Base-by-base conservation (phyloP, 176 grass and related monocot species). In the Leersia perrieri region DNA sequence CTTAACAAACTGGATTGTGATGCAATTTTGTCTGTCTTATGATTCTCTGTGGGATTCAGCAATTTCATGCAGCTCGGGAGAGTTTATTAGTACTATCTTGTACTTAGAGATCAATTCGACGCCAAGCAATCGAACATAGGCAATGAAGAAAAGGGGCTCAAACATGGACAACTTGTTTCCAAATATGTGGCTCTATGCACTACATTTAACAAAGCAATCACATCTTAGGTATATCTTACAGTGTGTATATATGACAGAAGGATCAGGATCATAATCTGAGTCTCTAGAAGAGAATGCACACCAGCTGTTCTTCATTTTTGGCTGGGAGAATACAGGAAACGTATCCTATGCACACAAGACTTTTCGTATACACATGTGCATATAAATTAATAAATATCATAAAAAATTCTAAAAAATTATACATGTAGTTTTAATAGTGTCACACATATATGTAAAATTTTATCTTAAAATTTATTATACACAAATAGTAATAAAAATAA, bases 241-340 rank as follows among this genome's bases (percentile, higher is more conserved):
- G 13, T 2, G 10, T 60, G 18, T 58, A 22, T 60, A 30, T 3
- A 64, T 5, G 55, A 64, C 39, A 77, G 63, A 73, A 29, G 10
- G 74, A 60, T 36, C 11, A 5, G 60, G 60, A 72, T 9, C 30
- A 61, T 4, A 57, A 30, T 40, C 36, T 22, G 18, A 9, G 47
- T 53, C 11, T 23, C 11, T 87, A 44, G 18, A 73, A 73, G 60
- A 83, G 61, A 65, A 29, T 30, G 57, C 11, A 51, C 47, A 28
- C 27, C 7, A 60, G 28, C 13, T 70, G 51, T 22, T 22, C 5
- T 53, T 53, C 7, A 5, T 9, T 9, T 41, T 41, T 11, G 39
- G 9, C 47, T 53, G 66, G 66, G 62, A 75, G 81, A 66, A 31
- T 30, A n/a, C n/a, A n/a, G n/a, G n/a, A n/a, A n/a, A n/a, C n/a